phyloP scores from a whole-genome alignment of 495 filamentous ascomycete genomes.

The Penicillium egyptiacum region DNA sequence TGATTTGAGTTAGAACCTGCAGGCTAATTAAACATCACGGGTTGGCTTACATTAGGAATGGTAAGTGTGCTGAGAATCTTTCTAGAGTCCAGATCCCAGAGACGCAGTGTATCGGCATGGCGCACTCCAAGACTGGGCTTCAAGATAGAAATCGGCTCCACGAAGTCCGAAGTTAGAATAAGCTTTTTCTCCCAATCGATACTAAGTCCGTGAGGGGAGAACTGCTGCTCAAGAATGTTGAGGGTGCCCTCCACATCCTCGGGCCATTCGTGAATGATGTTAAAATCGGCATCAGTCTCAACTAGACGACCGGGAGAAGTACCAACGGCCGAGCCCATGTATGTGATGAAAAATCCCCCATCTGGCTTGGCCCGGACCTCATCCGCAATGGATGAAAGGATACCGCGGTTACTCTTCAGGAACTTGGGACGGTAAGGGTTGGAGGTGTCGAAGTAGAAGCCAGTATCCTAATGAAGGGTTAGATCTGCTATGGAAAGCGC shows the following conservation, averaged over 20 bases:
- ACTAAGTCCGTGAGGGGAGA: conserved; percentile 59
- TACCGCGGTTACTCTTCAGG: conserved; percentile 56
- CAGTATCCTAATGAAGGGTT: conserved; percentile 47
- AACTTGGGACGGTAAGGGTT: conserved; percentile 60
- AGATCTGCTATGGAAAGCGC: background rate
- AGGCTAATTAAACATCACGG: background rate
- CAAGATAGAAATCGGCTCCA: conserved; percentile 58
- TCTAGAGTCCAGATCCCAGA: conserved; percentile 54
- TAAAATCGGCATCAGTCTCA: conserved; percentile 58
- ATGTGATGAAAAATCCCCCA: conserved; percentile 64
- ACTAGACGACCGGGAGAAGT: conserved; percentile 60
- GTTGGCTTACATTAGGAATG: conserved; percentile 53
- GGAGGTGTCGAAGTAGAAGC: conserved; percentile 61
- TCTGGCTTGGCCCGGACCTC: conserved; percentile 66
- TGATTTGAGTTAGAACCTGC: conserved; percentile 14
- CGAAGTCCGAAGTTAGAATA: conserved; percentile 62
- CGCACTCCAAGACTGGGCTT: conserved; percentile 57
- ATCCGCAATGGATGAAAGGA: conserved; percentile 59
- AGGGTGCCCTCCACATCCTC: conserved; percentile 50
- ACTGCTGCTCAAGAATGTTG: conserved; percentile 59
- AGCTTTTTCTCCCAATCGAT: conserved; percentile 58
- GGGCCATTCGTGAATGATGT: conserved; percentile 63
- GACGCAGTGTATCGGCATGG: conserved; percentile 55
- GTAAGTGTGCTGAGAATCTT: conserved; percentile 61
- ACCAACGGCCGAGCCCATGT: conserved; percentile 56